Conservation (phyloP, 73 alveolate genomes). For the Loxodes magnus region DNA sequence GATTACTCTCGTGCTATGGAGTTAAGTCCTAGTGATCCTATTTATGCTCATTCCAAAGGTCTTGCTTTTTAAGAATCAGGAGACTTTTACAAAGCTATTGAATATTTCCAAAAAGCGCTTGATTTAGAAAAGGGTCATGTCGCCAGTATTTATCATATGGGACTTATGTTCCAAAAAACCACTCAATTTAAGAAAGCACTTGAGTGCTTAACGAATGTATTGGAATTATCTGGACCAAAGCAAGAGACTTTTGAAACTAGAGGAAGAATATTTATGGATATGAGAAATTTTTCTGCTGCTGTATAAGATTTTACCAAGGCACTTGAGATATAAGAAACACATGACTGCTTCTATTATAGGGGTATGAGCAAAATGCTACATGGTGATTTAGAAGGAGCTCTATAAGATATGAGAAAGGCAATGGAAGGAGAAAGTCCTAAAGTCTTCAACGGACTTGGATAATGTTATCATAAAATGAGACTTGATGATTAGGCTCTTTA, state of each 20-base stretch:
- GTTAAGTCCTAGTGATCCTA: slow-evolving; percentile 50
- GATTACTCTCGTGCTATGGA: slow-evolving; percentile 71
- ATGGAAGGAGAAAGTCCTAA: slow-evolving; percentile 46
- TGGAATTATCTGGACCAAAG: slow-evolving; percentile 39
- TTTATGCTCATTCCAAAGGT: slow-evolving; percentile 76
- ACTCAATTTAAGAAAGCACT: slow-evolving; percentile 62
- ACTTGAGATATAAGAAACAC: slow-evolving; percentile 35
- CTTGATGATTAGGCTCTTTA: slow-evolving; percentile 71
- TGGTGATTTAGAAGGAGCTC: slow-evolving; percentile 47
- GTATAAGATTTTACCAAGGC: slow-evolving; percentile 63
- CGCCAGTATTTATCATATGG: slow-evolving; percentile 62
- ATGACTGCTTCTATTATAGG: slow-evolving; percentile 61
- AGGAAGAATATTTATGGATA: slow-evolving; percentile 70
- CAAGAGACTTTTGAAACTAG: slow-evolving; percentile 48
- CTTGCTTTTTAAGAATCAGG: slow-evolving; percentile 61
- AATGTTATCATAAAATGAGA: slow-evolving; percentile 51
- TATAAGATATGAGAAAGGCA: slow-evolving; percentile 53
- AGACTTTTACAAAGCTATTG: slow-evolving; percentile 51
- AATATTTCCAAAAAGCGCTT: slow-evolving; percentile 61
- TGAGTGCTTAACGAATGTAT: slow-evolving; percentile 46
- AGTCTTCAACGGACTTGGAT: slow-evolving; percentile 64
- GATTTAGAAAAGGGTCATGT: slow-evolving; percentile 31
- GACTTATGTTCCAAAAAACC: slow-evolving; percentile 54
- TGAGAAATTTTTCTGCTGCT: slow-evolving; percentile 72
- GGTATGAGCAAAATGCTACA: slow-evolving; percentile 61